phyloP scores from a whole-genome alignment of 169 alveolate genomes.

The Eimeria praecox region DNA sequence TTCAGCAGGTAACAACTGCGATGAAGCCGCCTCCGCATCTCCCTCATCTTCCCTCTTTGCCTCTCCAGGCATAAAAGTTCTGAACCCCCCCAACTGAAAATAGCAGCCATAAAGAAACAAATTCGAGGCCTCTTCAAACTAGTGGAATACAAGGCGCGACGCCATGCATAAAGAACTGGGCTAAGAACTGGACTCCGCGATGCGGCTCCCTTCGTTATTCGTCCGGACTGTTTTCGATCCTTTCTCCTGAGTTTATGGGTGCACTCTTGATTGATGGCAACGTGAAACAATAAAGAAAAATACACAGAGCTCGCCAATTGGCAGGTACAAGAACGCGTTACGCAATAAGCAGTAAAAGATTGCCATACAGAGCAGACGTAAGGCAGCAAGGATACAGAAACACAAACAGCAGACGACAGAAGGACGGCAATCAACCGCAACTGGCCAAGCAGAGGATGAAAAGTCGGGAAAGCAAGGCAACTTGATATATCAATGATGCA shows the following conservation, averaged over 20 bases:
- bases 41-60: conserved; percentile 78
- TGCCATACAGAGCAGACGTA: background rate
- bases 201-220: background rate
- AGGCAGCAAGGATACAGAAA: background rate
- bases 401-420: background rate
- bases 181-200: background rate
- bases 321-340: background rate
- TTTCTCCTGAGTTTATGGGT: background rate
- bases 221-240: background rate
- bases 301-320: background rate
- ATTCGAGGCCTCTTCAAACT: background rate
- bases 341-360: background rate
- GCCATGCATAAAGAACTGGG: background rate
- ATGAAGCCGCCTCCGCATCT: conserved; percentile 82
- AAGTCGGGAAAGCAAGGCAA: background rate
- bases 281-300: background rate
- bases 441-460: background rate
- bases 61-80: conserved; percentile 91
- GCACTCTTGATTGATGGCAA: background rate
- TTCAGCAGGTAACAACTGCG: conserved; percentile 87
- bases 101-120: background rate
- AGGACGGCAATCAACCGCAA: background rate
- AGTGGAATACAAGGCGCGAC: background rate
- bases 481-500: background rate
- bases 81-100: conserved; percentile 90